Conservation (phyloP, 1,284 basidiomycete genomes). For the Pseudozyma tsukubaensis region DNA sequence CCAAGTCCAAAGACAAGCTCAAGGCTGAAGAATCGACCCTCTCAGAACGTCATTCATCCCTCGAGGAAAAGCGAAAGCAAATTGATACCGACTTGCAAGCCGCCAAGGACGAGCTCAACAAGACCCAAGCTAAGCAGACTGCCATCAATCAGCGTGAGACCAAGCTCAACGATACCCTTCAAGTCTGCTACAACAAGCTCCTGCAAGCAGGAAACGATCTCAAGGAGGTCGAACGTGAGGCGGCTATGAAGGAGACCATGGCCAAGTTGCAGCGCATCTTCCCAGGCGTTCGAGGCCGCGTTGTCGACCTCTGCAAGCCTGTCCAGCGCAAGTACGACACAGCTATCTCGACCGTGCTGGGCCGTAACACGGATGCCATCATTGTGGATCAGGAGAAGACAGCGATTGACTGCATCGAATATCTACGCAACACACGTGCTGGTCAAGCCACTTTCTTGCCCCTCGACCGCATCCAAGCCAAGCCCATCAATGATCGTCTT, state of each 20-base stretch:
- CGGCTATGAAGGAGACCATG: constrained; percentile 85
- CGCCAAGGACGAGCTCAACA: constrained; percentile 79
- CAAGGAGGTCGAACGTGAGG: constrained; percentile 83
- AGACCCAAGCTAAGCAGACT: constrained; percentile 79
- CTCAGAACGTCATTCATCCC: constrained; percentile 74
- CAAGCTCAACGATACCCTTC: constrained; percentile 84
- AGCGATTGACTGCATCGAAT: constrained; percentile 96
- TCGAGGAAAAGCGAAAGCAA: constrained; percentile 38
- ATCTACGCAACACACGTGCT: constrained; percentile 91
- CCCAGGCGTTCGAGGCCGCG: constrained; percentile 75
- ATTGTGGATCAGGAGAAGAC: constrained; percentile 97
- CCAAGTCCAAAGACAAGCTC: constrained; percentile 76
- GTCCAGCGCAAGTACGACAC: constrained; percentile 91
- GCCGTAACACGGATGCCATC: constrained; percentile 92
- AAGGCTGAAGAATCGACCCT: constrained; percentile 75
- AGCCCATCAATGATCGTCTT: constrained; percentile 92
- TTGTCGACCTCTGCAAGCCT: constrained; percentile 92
- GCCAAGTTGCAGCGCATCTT: constrained; percentile 78
- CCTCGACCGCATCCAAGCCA: constrained; percentile 93
- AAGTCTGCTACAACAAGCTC: constrained; percentile 83
- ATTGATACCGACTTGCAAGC: constrained; percentile 30
- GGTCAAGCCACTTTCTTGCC: constrained; percentile 98
- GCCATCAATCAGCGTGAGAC: constrained; percentile 71
- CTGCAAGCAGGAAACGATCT: constrained; percentile 70
- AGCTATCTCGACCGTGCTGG: constrained; percentile 93